phyloP scores from a whole-genome alignment of 2,329 filamentous ascomycete species.

The Cyphellophora attinorum region DNA sequence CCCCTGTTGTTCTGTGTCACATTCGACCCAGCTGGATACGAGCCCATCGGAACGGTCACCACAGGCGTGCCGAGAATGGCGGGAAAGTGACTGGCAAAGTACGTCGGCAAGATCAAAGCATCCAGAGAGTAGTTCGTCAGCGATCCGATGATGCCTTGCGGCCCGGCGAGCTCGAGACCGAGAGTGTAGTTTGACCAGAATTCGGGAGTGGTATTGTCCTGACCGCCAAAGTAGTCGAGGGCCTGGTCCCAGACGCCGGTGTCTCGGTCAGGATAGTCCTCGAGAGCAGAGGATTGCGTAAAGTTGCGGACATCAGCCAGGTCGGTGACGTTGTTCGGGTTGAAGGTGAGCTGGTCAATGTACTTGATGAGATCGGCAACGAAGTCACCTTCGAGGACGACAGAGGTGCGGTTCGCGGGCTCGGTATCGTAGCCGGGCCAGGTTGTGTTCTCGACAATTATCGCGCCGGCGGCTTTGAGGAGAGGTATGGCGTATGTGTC shows the following conservation, averaged over 20 bases:
- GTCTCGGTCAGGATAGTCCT: conserved; percentile 54
- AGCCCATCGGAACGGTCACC: conserved; percentile 54
- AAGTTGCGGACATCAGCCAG: conserved; percentile 46
- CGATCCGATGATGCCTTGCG: conserved; percentile 53
- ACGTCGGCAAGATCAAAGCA: conserved; percentile 52
- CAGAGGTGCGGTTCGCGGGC: conserved; percentile 24
- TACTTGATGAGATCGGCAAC: conserved; percentile 46
- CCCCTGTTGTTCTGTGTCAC: conserved; percentile 38
- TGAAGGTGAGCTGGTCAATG: conserved; percentile 44
- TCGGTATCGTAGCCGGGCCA: conserved; percentile 27
- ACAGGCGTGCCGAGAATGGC: conserved; percentile 51
- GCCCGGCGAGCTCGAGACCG: conserved; percentile 44
- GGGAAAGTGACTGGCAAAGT: conserved; percentile 37
- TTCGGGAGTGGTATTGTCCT: conserved; percentile 47
- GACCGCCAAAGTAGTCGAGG: conserved; percentile 38
- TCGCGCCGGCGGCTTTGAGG: conserved; percentile 46
- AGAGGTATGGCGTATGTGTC: conserved; percentile 39
- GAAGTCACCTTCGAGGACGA: conserved; percentile 52
- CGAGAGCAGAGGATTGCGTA: conserved; percentile 42
- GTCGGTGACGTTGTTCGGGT: conserved; percentile 46
- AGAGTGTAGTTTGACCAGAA: conserved; percentile 51
- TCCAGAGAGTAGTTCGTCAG: conserved; percentile 48
- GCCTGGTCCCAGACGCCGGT: conserved; percentile 47
- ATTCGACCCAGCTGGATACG: conserved; percentile 39
- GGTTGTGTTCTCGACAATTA: conserved; percentile 9